phyloP scores from a whole-genome alignment of 1,284 basidiomycete genomes.

The Malassezia sympodialis region DNA sequence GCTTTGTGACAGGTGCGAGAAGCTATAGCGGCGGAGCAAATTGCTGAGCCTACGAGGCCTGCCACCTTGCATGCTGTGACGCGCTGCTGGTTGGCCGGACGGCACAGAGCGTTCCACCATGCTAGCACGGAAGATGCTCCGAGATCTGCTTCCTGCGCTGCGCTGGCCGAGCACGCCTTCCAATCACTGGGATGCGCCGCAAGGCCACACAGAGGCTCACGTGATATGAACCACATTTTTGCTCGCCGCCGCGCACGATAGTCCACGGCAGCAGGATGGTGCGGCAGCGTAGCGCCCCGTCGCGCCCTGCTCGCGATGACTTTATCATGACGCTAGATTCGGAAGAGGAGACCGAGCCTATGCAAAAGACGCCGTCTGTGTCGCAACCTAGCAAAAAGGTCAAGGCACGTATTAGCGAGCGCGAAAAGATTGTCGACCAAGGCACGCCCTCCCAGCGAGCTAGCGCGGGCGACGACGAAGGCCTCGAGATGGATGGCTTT shows the following conservation, averaged over 20 bases:
- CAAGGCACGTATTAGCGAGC: slow-evolving; percentile 31
- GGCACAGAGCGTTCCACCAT: neutral
- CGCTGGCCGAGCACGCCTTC: neutral
- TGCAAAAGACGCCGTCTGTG: neutral
- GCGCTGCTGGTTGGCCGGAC: neutral
- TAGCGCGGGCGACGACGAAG: slow-evolving; percentile 12
- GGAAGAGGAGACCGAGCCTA: slow-evolving; percentile 27
- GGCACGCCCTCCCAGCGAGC: neutral
- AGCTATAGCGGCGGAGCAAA: slow-evolving; percentile 5
- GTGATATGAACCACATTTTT: neutral
- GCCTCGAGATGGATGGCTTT: slow-evolving; percentile 28
- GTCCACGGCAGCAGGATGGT: neutral
- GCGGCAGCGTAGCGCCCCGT: neutral
- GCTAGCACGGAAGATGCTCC: neutral
- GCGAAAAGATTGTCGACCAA: slow-evolving; percentile 36
- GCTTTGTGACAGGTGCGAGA: neutral
- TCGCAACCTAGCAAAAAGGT: slow-evolving; percentile 21
- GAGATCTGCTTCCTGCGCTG: neutral
- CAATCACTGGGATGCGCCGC: neutral
- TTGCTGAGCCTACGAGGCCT: slow-evolving; percentile 2
- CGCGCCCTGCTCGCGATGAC: slow-evolving; percentile 23
- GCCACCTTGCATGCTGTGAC: neutral
- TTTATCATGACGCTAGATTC: slow-evolving; percentile 47
- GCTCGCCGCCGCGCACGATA: neutral
- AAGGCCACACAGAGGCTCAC: neutral